Conservation (phyloP, 2,329 filamentous ascomycete species). For the Scedosporium apiospermum region DNA sequence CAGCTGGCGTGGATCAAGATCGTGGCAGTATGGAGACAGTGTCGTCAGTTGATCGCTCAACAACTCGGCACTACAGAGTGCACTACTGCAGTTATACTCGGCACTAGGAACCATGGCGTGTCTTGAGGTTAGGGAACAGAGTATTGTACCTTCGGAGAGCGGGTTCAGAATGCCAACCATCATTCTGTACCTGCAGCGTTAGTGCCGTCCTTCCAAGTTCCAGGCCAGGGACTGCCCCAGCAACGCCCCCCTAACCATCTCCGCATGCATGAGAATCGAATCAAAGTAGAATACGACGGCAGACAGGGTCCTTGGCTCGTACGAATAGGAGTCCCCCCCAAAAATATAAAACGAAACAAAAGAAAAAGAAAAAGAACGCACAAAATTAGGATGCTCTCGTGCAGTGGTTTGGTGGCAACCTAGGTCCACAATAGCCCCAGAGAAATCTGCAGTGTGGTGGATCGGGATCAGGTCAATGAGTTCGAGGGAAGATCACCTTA, state of each 20-base stretch:
- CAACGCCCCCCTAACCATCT: neutral
- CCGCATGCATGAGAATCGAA: slow-evolving; percentile 1
- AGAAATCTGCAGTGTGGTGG: neutral
- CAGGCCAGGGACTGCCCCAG: neutral
- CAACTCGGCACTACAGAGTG: no score
- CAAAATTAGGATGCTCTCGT: neutral
- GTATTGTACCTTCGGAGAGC: no score
- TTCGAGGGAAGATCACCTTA: neutral
- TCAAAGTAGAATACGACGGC: neutral
- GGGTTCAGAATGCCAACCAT: neutral
- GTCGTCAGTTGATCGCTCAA: no score
- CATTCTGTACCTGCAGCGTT: neutral
- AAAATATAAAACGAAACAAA: neutral
- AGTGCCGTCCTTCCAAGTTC: neutral
- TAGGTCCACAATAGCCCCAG: neutral
- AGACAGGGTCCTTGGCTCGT: neutral
- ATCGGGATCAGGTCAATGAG: neutral
- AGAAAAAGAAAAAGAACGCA: neutral
- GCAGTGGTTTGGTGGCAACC: neutral
- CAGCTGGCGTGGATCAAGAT: no score
- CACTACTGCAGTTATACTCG: no score
- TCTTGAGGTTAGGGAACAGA: no score
- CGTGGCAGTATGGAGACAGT: no score
- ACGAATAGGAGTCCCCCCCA: neutral
- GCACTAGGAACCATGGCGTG: no score